Evolutionary conservation across 2,329 filamentous ascomycete species (phyloP).

Genomic region (Xylariaceae sp.): DNA sequence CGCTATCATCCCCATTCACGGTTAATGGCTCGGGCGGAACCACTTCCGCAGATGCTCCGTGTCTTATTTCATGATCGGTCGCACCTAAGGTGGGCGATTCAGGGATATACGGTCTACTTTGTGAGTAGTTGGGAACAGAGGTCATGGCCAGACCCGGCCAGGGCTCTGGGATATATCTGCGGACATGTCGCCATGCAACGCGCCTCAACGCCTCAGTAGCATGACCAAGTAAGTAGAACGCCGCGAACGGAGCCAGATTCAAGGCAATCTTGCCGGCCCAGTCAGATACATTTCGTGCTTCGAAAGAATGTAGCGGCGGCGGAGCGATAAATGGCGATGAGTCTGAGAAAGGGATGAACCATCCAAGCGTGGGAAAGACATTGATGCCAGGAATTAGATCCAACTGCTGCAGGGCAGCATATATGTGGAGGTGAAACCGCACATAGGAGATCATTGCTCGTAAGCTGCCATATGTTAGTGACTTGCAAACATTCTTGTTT

Average conservation of each 20-base stretch:
- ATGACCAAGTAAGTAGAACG: slow-evolving; percentile 42
- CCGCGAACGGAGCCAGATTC: slow-evolving; percentile 44
- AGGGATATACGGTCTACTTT: slow-evolving; percentile 15
- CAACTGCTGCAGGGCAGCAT: slow-evolving; percentile 49
- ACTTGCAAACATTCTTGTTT: neutral
- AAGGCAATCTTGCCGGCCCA: slow-evolving; percentile 43
- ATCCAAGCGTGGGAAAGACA: slow-evolving; percentile 43
- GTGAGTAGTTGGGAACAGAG: slow-evolving; percentile 6
- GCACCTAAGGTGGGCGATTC: slow-evolving; percentile 31
- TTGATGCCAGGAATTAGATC: slow-evolving; percentile 41
- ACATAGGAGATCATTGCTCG: slow-evolving; percentile 34
- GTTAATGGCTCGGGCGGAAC: slow-evolving; percentile 23
- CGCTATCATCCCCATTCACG: slow-evolving; percentile 28
- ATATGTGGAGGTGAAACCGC: slow-evolving; percentile 49
- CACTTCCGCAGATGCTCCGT: slow-evolving; percentile 18
- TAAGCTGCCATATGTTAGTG: slow-evolving; percentile 21
- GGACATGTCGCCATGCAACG: slow-evolving; percentile 38
- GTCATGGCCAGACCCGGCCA: slow-evolving; percentile 10
- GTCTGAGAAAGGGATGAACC: slow-evolving; percentile 52
- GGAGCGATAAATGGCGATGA: slow-evolving; percentile 48
- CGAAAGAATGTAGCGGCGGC: slow-evolving; percentile 38
- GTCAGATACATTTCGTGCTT: slow-evolving; percentile 33
- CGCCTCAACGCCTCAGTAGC: slow-evolving; percentile 35
- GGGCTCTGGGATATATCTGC: slow-evolving; percentile 35
- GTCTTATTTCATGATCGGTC: slow-evolving; percentile 30